phyloP scores from a whole-genome alignment of 805 yeast species.

The Hagleromyces aurorensis region DNA sequence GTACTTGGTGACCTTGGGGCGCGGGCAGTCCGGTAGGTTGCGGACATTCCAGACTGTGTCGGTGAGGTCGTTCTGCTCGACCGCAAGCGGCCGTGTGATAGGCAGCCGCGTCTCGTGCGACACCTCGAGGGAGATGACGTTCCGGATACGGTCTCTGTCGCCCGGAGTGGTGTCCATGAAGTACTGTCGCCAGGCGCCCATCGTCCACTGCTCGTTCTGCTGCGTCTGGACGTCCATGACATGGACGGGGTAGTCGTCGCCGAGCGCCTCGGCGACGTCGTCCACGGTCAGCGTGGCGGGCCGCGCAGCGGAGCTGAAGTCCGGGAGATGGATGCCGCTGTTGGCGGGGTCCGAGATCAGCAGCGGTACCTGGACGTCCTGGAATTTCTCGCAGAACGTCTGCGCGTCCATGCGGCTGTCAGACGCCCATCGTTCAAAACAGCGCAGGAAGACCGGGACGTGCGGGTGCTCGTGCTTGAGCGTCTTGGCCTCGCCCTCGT shows the following conservation, averaged over 20 bases:
- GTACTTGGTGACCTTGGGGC: slow-evolving; percentile 65
- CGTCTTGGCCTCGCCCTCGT: slow-evolving; percentile 56
- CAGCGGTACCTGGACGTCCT: slow-evolving; percentile 15
- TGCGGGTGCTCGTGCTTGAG: slow-evolving; percentile 55
- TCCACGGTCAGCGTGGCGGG: slow-evolving; percentile 21
- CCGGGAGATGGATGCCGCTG: slow-evolving; percentile 16
- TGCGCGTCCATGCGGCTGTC: slow-evolving; percentile 11
- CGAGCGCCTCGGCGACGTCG: slow-evolving; percentile 39
- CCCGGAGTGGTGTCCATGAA: slow-evolving; percentile 37
- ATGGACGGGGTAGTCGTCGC: slow-evolving; percentile 56
- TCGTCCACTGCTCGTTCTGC: slow-evolving; percentile 51
- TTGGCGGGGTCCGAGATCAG: slow-evolving; percentile 17
- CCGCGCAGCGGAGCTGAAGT: slow-evolving; percentile 2
- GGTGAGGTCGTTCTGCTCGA: slow-evolving; percentile 59
- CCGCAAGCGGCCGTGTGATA: slow-evolving; percentile 59
- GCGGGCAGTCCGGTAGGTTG: slow-evolving; percentile 12
- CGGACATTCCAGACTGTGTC: slow-evolving; percentile 51
- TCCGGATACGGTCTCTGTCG: slow-evolving; percentile 57
- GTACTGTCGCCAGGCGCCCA: slow-evolving; percentile 70
- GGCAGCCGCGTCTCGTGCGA: slow-evolving; percentile 42
- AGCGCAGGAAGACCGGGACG: slow-evolving; percentile 27
- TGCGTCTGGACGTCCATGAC: slow-evolving; percentile 90
- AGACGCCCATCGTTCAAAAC: slow-evolving; percentile 16
- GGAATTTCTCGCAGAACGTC: slow-evolving; percentile 13
- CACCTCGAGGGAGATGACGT: slow-evolving; percentile 77